These are phyloP conservation scores for Plasmodium gallinaceum DNA, from an alignment of 169 alveolate genomes.

Conservation along the genomic window DNA sequence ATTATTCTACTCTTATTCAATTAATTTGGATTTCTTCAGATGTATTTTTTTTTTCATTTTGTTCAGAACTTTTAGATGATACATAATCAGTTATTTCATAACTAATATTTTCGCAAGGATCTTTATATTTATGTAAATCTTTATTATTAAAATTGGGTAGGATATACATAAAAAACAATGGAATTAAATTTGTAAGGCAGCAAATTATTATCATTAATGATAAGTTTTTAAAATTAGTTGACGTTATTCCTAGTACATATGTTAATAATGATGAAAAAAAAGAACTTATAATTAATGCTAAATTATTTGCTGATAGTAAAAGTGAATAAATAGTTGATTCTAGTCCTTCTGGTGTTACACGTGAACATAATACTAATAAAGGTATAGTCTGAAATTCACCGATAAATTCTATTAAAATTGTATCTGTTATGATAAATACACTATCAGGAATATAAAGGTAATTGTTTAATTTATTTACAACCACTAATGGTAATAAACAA, in stretches of 20 bases:
- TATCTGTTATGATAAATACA: conserved; percentile 89
- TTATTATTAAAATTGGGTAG: conserved; percentile 9
- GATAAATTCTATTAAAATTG: conserved; percentile 86
- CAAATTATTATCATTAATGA: conserved; percentile 41
- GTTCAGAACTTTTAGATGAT: conserved; percentile 1
- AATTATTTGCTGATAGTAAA: conserved; percentile 86
- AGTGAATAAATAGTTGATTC: conserved; percentile 91
- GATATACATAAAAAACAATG: conserved; percentile 22
- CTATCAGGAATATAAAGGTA: conserved; percentile 86
- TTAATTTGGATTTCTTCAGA: not conserved
- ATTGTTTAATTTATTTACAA: conserved; percentile 86
- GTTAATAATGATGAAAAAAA: conserved; percentile 86
- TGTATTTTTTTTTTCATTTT: not conserved
- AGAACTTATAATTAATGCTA: conserved; percentile 89
- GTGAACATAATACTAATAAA: conserved; percentile 87
- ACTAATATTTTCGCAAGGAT: not conserved
- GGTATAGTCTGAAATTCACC: conserved; percentile 91
- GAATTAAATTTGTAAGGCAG: conserved; percentile 59
- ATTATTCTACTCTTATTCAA: not conserved
- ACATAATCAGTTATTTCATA: not conserved
- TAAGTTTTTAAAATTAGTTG: conserved; percentile 82
- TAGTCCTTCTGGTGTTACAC: conserved; percentile 90
- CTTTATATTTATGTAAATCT: not conserved
- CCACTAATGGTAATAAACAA: conserved; percentile 84
- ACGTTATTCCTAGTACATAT: conserved; percentile 82